Percentiles rank a stretch among this genome's conserved stretches.
Conservation (phyloP, 2,329 filamentous ascomycete genomes). For the Fusarium drepaniforme region DNA sequence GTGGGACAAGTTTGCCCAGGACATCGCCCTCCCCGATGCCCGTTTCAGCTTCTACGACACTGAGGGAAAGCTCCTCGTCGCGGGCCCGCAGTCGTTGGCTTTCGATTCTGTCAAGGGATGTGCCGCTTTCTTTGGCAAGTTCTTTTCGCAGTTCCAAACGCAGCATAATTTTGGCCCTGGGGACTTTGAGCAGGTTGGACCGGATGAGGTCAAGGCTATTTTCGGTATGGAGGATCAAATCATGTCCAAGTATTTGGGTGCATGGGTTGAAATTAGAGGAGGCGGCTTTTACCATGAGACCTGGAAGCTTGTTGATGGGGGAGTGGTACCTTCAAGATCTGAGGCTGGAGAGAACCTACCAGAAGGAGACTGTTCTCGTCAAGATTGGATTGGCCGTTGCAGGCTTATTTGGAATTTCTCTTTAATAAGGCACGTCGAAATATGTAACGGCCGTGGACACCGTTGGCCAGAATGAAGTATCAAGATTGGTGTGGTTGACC, state of each 20-base stretch:
- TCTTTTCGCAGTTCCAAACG: conserved; percentile 37
- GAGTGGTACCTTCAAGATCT: conserved; percentile 41
- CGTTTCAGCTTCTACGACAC: conserved; percentile 31
- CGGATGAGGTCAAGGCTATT: conserved; percentile 41
- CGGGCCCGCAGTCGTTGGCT: not conserved
- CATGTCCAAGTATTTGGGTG: conserved; percentile 21
- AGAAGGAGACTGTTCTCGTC: conserved; percentile 30
- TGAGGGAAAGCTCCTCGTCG: conserved; percentile 11
- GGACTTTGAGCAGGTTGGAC: conserved; percentile 40
- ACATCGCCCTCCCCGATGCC: conserved; percentile 39
- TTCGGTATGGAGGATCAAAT: conserved; percentile 41
- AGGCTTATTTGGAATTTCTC: conserved; percentile 1
- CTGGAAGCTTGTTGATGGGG: conserved; percentile 38
- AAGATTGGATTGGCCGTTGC: not conserved
- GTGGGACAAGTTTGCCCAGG: conserved; percentile 38
- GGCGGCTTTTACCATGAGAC: conserved; percentile 41
- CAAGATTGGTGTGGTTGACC: not conserved
- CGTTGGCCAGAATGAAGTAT: not conserved
- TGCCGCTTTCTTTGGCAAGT: conserved; percentile 32
- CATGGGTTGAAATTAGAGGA: conserved; percentile 37
- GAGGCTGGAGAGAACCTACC: conserved; percentile 36
- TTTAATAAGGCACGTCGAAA: not conserved
- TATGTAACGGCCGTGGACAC: not conserved
- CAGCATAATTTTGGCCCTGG: conserved; percentile 41
- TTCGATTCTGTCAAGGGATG: conserved; percentile 20